A percentile compares a stretch with the other conserved stretches of the same genome.
Evolutionary conservation across 2,329 filamentous ascomycete species (phyloP).

Genomic region (Aspergillus pseudoterreus): DNA sequence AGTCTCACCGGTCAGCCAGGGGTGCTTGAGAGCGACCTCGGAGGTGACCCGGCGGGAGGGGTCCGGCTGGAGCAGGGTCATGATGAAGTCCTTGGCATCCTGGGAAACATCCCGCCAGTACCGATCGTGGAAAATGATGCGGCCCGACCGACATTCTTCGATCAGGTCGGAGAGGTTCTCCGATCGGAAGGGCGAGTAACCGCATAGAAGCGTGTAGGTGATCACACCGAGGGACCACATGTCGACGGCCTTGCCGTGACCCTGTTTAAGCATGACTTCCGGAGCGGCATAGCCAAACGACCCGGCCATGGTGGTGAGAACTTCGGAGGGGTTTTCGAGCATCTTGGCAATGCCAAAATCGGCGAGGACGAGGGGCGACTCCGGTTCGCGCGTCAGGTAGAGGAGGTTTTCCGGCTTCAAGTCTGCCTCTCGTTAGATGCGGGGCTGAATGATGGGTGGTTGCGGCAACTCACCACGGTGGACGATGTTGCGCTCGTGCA

Average conservation of each 20-base stretch:
- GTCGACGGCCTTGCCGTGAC: conserved; percentile 96
- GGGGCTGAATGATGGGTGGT: background rate
- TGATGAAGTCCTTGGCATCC: conserved; percentile 94
- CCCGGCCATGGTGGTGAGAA: conserved; percentile 96
- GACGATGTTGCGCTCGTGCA: conserved; percentile 91
- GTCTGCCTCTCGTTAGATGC: conserved; percentile 53
- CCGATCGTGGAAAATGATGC: conserved; percentile 90
- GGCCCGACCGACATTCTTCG: conserved; percentile 80
- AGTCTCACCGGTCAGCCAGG: conserved; percentile 86
- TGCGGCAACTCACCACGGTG: conserved; percentile 67
- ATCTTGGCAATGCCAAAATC: conserved; percentile 99
- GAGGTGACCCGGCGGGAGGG: conserved; percentile 75
- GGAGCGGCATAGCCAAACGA: conserved; percentile 97
- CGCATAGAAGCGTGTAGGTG: conserved; percentile 95
- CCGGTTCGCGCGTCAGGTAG: conserved; percentile 72
- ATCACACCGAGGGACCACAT: conserved; percentile 99
- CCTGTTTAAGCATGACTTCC: conserved; percentile 96
- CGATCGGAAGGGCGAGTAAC: conserved; percentile 95
- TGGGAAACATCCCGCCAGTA: conserved; percentile 98
- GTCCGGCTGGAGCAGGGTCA: conserved; percentile 71
- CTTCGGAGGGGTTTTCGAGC: conserved; percentile 83
- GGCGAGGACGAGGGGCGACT: conserved; percentile 86
- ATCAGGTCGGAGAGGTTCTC: conserved; percentile 92
- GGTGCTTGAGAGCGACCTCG: conserved; percentile 73
- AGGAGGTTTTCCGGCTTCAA: conserved; percentile 97